Evolutionary conservation across 2,329 filamentous ascomycete genomes (phyloP), one percentile per base, ranked within the genome.

Genomic region (Hypomyces rosellus): DNA sequence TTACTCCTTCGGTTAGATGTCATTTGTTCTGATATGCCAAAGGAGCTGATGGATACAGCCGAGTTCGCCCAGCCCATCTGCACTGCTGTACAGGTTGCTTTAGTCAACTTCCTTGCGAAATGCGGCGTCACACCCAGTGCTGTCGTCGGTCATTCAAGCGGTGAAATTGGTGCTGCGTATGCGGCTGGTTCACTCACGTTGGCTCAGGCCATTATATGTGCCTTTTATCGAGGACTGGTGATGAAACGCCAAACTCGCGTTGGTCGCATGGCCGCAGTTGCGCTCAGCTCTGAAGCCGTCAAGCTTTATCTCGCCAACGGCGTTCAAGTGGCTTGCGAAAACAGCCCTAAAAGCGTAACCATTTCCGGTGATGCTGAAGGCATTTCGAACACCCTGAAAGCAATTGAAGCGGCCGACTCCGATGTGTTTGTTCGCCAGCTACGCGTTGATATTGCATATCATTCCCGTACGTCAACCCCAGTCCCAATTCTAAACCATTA

Each of bases 271-370:
- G 37, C 49, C 9, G 51, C 49, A 3, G 37, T 45, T 22, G 49
- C 44, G 11, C 34, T 45, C 22, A 34, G 45, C 2, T 25, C 16
- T 5, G 30, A 45, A 34, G 40, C 16, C 7, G 45, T 36, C 4
- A 11, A 14, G 7, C 8, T n/a, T 2, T 47, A 42, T 34, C 34
- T 48, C 15, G 20, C 25, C 8, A 33, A 48, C 4, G 49, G 39
- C 11, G 54, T 61, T 6, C 50, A 50, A 3, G 59, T 70, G 20
- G 70, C 64, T 3, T 76, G 75, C 55, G 68, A 72, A 52, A 80
- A 80, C 63, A 76, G 73, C 36, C 75, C 75, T 0, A 61, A 65
- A 0, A 77, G 69, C 43, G 59, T 75, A 11, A 79, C 76, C 0
- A 61, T 79, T 0, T 76, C 75, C 0, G 75, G 75, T 11, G 71